A percentile compares a stretch with the other conserved stretches of the same genome.
Conservation (phyloP, 352 stramenopile genomes). For the Globisporangium alternatum region DNA sequence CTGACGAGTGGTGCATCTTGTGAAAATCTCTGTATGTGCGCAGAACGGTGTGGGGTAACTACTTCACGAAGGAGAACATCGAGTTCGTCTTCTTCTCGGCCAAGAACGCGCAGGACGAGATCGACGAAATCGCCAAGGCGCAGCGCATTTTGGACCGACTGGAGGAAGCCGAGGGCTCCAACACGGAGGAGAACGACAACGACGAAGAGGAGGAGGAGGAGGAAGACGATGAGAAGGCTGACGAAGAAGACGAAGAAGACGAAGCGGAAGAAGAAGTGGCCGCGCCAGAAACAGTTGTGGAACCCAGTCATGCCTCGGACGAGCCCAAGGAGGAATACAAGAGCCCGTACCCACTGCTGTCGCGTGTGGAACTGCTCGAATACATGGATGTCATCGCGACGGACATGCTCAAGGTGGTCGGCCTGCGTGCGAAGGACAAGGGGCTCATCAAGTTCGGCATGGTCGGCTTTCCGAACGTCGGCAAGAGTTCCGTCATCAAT, state of each 20-base stretch:
- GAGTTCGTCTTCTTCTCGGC: constrained; percentile 98
- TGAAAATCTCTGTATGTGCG: background rate
- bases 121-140: constrained; percentile 78
- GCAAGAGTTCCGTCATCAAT: constrained; percentile 99
- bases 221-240: constrained; percentile 12
- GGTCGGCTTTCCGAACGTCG: constrained; percentile 99
- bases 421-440: constrained; percentile 77
- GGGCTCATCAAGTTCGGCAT: constrained; percentile 94
- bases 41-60: constrained; percentile 90
- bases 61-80: constrained; percentile 92
- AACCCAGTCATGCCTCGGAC: background rate
- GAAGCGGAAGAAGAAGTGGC: constrained; percentile 16
- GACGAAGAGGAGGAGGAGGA: constrained; percentile 18
- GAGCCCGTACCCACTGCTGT: constrained; percentile 59
- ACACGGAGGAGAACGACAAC: constrained; percentile 32
- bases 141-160: constrained; percentile 30
- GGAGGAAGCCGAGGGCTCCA: constrained; percentile 25
- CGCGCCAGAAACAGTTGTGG: background rate
- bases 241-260: constrained; percentile 15
- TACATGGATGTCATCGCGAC: constrained; percentile 60
- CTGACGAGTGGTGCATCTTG: background rate
- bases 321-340: constrained; percentile 9
- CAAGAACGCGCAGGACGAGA: constrained; percentile 91
- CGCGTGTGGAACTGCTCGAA: constrained; percentile 71
- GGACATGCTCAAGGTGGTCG: constrained; percentile 53